Evolutionary conservation across 805 yeast species (phyloP), one percentile per base, ranked within the genome.

Genomic region (Sungouiozyma ichnusensis): DNA sequence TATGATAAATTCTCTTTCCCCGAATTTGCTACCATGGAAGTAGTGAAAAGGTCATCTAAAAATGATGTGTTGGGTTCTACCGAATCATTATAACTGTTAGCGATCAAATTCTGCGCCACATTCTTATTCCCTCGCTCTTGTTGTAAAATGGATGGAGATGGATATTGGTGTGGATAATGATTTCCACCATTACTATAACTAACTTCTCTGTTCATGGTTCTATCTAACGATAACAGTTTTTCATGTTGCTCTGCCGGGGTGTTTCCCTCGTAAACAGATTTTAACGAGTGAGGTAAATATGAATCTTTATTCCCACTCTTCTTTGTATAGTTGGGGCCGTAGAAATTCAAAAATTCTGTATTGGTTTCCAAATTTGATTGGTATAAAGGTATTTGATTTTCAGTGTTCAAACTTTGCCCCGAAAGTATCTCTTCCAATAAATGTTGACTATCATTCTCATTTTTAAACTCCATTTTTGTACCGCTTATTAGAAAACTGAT

Each of bases 181-280:
- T 20, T 35, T 16, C 16, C 29, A 36, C 29, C 37, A 16, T 27
- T 24, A 16, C 18, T 29, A 33, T 36, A 35, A 4, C 27, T 18
- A n/a, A 29, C n/a, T 17, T 36, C 16, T 17, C 40, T 29, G 17
- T 36, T 46, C 44, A 47, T 42, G 32, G 29, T 24, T 11, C 29
- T 24, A 24, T 24, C 29, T 49, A 24, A 11, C 9, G 29, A 48
- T 5, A 45, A 38, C 7, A 54, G 32, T 36, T 44, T 48, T 39
- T 54, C 58, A 20, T 54, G 58, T 37, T 53, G 56, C 34, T 46
- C 46, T 6, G 58, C 57, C 3, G 58, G 58, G 3, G 50, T 48
- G 39, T 38, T 40, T 7, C 18, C 16, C n/a, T 8, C 14, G 16
- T n/a, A 20, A n/a, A 36, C 20, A 11, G 34, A 9, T 37, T 8